Evolutionary conservation across 1,284 basidiomycete species (phyloP), one percentile per base, ranked within the genome.

Genomic region (Pholiota adiposa): DNA sequence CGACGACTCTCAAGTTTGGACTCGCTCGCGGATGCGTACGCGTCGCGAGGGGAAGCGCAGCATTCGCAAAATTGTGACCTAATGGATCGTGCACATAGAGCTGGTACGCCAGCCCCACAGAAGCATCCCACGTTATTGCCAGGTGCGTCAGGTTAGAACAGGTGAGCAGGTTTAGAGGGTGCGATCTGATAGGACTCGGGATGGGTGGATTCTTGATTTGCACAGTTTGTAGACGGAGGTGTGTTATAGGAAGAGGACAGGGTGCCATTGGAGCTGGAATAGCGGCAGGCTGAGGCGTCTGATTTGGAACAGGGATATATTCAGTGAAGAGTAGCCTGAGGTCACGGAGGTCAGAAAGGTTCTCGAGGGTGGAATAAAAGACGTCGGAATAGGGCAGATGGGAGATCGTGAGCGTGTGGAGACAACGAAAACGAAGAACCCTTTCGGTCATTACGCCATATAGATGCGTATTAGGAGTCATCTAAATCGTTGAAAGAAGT

Each of bases 161-260:
- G 0, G 62, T 62, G 4, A 67, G 40, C 11, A 69, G 62, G 21
- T 53, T 50, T 1, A 69, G 49, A 0, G 68, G 68, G 34, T 67
- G 64, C n/a, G 52, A 38, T 11, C 14, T 38, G n/a, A n/a, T n/a
- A n/a, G n/a, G n/a, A n/a, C 51, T 1, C 33, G 18, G 25, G 33
- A 29, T 12, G 46, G 48, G 43, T 49, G 29, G 25, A 61, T 60
- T 2, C 43, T 14, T 14, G 59, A 52, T 14, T 58, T 34, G 18
- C 25, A 59, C 21, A 16, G 63, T 57, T 33, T 65, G 61, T 0
- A 69, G 48, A 0, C 55, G 53, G 12, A 69, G 58, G 14, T 67
- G 64, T 0, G 43, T 65, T 5, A 69, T 62, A 0, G 67, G 61
- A 18, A 68, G 51, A 12, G 38, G 6, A n/a, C 16, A n/a, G 36